Conservation (phyloP, 306 rosid genomes). For the Acacia confusa region DNA sequence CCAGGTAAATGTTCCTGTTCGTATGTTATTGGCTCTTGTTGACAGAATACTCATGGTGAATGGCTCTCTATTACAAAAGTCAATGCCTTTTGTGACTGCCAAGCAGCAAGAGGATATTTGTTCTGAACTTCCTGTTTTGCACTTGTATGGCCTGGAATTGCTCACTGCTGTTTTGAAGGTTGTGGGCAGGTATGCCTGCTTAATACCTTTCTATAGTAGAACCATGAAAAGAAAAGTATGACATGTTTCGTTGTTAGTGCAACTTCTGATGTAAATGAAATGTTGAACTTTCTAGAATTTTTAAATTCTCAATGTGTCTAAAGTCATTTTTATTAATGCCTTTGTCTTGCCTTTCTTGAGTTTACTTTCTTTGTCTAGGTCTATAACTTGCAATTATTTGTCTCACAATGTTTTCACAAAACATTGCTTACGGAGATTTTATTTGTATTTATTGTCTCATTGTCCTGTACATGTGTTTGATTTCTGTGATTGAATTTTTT, state of each 20-base stretch:
- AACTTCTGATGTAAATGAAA: not conserved
- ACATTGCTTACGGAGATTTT: not conserved
- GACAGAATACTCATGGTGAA: slow-evolving; percentile 79
- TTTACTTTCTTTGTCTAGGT: not conserved
- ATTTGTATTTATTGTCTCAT: not conserved
- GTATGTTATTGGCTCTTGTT: slow-evolving; percentile 54
- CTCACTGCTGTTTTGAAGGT: slow-evolving; percentile 67
- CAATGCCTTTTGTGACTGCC: slow-evolving; percentile 66
- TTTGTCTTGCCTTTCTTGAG: not conserved
- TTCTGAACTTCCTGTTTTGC: slow-evolving; percentile 84
- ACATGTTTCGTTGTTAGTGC: not conserved
- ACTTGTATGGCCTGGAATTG: slow-evolving; percentile 66
- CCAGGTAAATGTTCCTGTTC: slow-evolving; percentile 76
- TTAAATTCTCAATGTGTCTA: not conserved
- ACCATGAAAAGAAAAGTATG: not conserved
- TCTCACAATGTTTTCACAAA: not conserved
- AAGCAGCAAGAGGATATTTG: slow-evolving; percentile 80
- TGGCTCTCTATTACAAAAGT: slow-evolving; percentile 66
- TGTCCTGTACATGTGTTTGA: not conserved
- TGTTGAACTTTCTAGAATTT: slow-evolving; percentile 17
- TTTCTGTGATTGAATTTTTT: not conserved
- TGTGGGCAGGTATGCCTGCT: slow-evolving; percentile 60
- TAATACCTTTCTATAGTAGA: not conserved
- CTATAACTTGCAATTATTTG: not conserved
- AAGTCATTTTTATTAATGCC: slow-evolving; percentile 7